Evolutionary conservation across 1,284 basidiomycete species (phyloP).

Genomic region (Ceratobasidium sp.): DNA sequence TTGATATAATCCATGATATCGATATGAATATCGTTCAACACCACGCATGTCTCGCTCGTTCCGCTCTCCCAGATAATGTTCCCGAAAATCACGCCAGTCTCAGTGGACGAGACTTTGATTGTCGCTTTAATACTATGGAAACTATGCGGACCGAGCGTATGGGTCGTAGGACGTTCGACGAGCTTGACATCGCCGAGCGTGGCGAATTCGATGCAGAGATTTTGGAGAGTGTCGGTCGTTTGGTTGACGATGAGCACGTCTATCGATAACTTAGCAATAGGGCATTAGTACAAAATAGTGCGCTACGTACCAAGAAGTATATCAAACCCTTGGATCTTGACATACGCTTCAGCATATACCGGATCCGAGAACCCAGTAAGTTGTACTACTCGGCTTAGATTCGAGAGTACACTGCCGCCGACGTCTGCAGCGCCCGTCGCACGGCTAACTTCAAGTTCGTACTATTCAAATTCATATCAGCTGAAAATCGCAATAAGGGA

Average conservation of each 20-base stretch:
- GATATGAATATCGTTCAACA: slow-evolving; percentile 97
- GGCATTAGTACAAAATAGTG: slow-evolving; percentile 7
- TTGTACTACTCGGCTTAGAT: slow-evolving; percentile 94
- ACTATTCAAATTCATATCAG: slow-evolving; percentile 64
- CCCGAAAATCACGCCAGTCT: slow-evolving; percentile 98
- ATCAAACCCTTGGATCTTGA: slow-evolving; percentile 98
- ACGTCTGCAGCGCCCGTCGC: slow-evolving; percentile 90
- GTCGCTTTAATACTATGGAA: slow-evolving; percentile 99
- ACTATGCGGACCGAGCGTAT: slow-evolving; percentile 94
- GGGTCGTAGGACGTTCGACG: slow-evolving; percentile 93
- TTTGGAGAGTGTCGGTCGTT: slow-evolving; percentile 94
- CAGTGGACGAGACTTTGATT: slow-evolving; percentile 97
- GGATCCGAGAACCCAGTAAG: slow-evolving; percentile 99
- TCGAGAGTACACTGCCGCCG: slow-evolving; percentile 96
- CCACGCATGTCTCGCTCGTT: slow-evolving; percentile 88
- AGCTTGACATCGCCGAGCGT: slow-evolving; percentile 98
- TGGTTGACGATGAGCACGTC: slow-evolving; percentile 99
- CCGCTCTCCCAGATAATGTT: slow-evolving; percentile 95
- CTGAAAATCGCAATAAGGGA: not conserved
- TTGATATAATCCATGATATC: slow-evolving; percentile 99
- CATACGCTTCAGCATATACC: slow-evolving; percentile 98
- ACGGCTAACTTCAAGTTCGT: slow-evolving; percentile 88
- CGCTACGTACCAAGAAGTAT: slow-evolving; percentile 83
- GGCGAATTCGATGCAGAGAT: slow-evolving; percentile 97
- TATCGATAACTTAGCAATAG: slow-evolving; percentile 52